A percentile compares a stretch with the other conserved stretches of the same genome.
These are phyloP conservation scores for Tylopilus plumbeoviolaceoides DNA, from an alignment of 768 basidiomycete genomes.

Conservation along the genomic window DNA sequence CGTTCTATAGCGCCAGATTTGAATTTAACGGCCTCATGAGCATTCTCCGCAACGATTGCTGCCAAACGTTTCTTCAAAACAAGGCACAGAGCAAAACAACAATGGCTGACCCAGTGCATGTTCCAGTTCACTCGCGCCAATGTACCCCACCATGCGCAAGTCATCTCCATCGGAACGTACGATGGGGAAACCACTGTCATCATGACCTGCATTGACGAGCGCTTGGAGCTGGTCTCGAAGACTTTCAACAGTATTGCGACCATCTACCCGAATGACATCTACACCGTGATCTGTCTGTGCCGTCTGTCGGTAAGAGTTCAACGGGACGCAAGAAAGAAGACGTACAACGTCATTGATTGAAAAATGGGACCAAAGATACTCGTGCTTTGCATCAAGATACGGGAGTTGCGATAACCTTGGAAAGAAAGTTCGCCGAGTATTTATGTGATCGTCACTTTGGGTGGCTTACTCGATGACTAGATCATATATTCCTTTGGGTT, in stretches of 20 bases:
- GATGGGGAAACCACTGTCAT: constrained; percentile 87
- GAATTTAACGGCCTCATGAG: constrained; percentile 66
- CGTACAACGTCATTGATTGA: constrained; percentile 78
- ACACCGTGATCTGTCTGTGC: constrained; percentile 61
- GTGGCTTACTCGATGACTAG: constrained; percentile 74
- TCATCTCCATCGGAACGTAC: constrained; percentile 50
- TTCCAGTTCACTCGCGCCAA: constrained; percentile 90
- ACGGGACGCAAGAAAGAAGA: constrained; percentile 1
- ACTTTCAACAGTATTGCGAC: constrained; percentile 70
- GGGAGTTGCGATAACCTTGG: constrained; percentile 76
- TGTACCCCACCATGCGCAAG: constrained; percentile 78
- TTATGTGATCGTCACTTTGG: background rate
- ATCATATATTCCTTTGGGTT: constrained; percentile 93
- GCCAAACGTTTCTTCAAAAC: constrained; percentile 1
- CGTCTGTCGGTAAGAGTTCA: background rate
- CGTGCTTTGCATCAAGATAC: constrained; percentile 86
- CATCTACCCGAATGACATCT: constrained; percentile 69
- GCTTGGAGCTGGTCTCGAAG: constrained; percentile 66
- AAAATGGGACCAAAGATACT: constrained; percentile 80
- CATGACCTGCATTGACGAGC: constrained; percentile 55
- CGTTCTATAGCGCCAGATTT: constrained; percentile 40
- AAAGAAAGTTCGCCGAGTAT: background rate
- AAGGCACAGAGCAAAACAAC: background rate
- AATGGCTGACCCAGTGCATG: constrained; percentile 74
- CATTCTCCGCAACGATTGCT: constrained; percentile 76